phyloP scores from a whole-genome alignment of 768 basidiomycete genomes.

The Leccinellum rugosiceps region DNA sequence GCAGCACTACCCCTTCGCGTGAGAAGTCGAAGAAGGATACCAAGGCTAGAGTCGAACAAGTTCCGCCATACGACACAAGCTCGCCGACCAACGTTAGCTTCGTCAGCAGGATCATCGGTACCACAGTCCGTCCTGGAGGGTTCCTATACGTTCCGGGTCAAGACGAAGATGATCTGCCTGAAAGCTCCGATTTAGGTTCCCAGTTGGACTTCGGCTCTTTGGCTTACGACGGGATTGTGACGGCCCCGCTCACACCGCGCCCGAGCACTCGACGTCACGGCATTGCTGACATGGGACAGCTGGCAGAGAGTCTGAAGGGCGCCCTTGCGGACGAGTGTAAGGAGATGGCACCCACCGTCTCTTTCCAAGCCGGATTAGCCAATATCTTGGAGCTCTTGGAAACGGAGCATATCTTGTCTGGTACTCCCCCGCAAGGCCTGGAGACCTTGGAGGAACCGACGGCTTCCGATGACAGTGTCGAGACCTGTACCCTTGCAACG shows the following conservation, averaged over 20 bases:
- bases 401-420: background rate
- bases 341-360: background rate
- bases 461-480: background rate
- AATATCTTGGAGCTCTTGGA: background rate
- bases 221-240: background rate
- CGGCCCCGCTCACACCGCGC: background rate
- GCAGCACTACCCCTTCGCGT: background rate
- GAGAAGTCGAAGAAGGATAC: background rate
- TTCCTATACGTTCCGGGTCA: constrained; percentile 14
- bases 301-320: background rate
- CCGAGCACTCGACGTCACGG: constrained; percentile 9
- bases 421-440: background rate
- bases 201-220: background rate
- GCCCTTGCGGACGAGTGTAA: background rate
- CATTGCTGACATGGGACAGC: constrained; percentile 4
- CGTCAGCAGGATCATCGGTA: constrained; percentile 13
- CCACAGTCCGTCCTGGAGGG: constrained; percentile 1
- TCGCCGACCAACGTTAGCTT: constrained; percentile 3
- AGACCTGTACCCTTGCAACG: background rate
- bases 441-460: background rate
- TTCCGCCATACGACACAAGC: constrained; percentile 16
- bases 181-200: background rate
- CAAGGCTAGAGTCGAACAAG: background rate
- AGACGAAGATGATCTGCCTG: background rate
- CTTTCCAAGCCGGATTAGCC: background rate